Conservation (phyloP, 1,284 basidiomycete species). For the Salmacisia buchloeana region DNA sequence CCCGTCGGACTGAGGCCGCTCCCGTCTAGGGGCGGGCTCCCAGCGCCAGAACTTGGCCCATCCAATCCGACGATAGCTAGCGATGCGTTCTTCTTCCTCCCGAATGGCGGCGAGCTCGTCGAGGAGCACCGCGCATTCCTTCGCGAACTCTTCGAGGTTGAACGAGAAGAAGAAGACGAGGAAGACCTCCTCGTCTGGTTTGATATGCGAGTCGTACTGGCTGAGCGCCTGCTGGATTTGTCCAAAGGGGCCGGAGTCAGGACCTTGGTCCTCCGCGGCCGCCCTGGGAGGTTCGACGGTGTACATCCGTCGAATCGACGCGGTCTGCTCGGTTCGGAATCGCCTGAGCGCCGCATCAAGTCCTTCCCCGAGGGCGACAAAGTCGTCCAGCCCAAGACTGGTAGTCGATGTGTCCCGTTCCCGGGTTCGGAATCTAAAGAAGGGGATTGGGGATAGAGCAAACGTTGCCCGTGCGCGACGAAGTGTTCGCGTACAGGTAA, state of each 20-base stretch:
- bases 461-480: conserved; percentile 27
- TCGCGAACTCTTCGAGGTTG: conserved; percentile 43
- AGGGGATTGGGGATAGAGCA: background rate
- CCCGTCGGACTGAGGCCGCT: background rate
- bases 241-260: background rate
- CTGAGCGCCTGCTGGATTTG: background rate
- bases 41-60: background rate
- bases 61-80: background rate
- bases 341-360: conserved; percentile 27
- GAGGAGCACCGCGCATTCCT: conserved; percentile 29
- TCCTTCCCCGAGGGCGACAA: conserved; percentile 26
- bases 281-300: conserved; percentile 35
- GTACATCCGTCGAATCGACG: conserved; percentile 41
- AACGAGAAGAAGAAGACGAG: conserved; percentile 46
- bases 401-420: conserved; percentile 2
- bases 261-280: conserved; percentile 7
- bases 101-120: conserved; percentile 29
- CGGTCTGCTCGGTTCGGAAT: conserved; percentile 41
- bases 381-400: conserved; percentile 20
- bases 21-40: too few species aligned
- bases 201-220: conserved; percentile 15
- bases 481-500: conserved; percentile 36
- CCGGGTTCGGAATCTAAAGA: background rate
- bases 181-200: conserved; percentile 39
- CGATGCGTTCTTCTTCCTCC: conserved; percentile 23